These are phyloP conservation scores for Coix lacrymajobi DNA, from an alignment of 176 grass and related monocot genomes.

Conservation along the genomic window DNA sequence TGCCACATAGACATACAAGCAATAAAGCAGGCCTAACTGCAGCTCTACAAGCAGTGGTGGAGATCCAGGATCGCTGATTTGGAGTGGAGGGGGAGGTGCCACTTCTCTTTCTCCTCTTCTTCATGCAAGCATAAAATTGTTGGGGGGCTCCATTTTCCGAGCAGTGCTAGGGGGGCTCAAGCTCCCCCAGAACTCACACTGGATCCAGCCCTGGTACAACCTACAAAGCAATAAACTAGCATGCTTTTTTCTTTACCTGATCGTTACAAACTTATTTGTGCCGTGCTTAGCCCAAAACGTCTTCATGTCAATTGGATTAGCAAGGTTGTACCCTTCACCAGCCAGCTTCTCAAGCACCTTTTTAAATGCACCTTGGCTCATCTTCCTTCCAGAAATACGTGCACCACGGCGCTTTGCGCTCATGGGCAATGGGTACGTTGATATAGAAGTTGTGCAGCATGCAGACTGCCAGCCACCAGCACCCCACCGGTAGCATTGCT, in stretches of 20 bases:
- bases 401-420: slow-evolving; percentile 54
- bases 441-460: slow-evolving; percentile 88
- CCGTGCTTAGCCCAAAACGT: slow-evolving; percentile 90
- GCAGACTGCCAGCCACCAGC: slow-evolving; percentile 85
- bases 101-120: no score
- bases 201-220: background rate
- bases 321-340: slow-evolving; percentile 81
- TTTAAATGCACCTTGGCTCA: slow-evolving; percentile 92
- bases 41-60: background rate
- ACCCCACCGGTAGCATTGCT: slow-evolving; percentile 85
- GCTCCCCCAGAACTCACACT: no score
- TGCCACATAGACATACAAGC: slow-evolving; percentile 28
- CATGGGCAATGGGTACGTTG: slow-evolving; percentile 73
- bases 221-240: slow-evolving; percentile 11
- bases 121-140: no score
- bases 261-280: slow-evolving; percentile 90
- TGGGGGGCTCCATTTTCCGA: no score
- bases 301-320: slow-evolving; percentile 78
- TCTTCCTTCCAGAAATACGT: slow-evolving; percentile 81
- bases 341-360: slow-evolving; percentile 84
- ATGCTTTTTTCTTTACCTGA: slow-evolving; percentile 45
- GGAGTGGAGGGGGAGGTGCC: no score
- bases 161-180: no score
- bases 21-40: slow-evolving; percentile 22
- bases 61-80: no score